These are phyloP conservation scores for Ustilago loliicola DNA, from an alignment of 1,284 basidiomycete species.

Conservation along the genomic window DNA sequence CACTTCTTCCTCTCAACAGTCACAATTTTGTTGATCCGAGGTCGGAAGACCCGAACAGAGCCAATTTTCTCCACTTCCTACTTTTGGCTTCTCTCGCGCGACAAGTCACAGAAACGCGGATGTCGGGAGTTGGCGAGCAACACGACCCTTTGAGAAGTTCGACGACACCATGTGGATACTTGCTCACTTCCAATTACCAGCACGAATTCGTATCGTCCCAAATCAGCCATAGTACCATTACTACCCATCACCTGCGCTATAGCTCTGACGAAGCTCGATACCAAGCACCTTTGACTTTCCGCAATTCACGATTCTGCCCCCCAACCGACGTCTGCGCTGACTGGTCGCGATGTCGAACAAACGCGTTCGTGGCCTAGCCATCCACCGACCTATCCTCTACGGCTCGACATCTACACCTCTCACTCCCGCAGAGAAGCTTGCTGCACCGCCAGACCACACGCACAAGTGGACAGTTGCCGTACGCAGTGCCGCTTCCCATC, in stretches of 20 bases:
- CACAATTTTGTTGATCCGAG: conserved; percentile 16
- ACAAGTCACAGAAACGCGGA: conserved; percentile 19
- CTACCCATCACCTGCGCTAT: not conserved
- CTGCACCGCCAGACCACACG: conserved; percentile 80
- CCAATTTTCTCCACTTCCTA: conserved; percentile 27
- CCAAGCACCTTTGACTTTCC: not conserved
- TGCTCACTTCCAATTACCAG: too few species aligned
- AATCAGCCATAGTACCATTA: not conserved
- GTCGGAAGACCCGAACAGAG: conserved; percentile 15
- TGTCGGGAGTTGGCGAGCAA: conserved; percentile 28
- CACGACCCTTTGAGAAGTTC: conserved; percentile 26
- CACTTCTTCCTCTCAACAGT: conserved; percentile 4
- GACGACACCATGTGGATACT: not conserved
- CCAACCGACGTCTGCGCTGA: not conserved
- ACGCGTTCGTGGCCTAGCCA: conserved; percentile 77
- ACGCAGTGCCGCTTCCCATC: conserved; percentile 74
- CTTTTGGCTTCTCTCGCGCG: conserved; percentile 27
- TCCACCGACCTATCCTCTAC: conserved; percentile 92
- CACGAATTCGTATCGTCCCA: too few species aligned
- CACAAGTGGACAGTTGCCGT: conserved; percentile 98
- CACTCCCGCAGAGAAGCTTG: conserved; percentile 80
- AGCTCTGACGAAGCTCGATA: too few species aligned
- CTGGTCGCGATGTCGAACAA: conserved; percentile 45
- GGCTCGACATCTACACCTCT: conserved; percentile 92
- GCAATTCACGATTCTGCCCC: not conserved